Percentiles rank a stretch among this genome's conserved stretches.
phyloP scores from a whole-genome alignment of 768 basidiomycete genomes.

The Amanita molliuscula region DNA sequence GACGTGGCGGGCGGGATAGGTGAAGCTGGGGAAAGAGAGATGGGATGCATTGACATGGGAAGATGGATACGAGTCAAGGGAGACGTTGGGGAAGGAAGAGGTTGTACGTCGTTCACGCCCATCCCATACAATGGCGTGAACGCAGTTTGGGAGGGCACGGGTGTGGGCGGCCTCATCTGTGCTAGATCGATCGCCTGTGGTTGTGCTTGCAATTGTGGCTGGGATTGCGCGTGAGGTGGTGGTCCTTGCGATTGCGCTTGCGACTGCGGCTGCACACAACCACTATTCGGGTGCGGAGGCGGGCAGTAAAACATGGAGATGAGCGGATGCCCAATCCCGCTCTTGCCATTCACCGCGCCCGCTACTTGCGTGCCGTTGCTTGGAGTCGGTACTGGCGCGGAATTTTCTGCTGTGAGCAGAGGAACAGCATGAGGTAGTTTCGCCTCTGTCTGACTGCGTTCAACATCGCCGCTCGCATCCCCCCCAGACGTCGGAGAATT shows the following conservation, averaged over 20 bases:
- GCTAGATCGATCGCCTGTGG: background rate
- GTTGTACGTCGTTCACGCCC: background rate
- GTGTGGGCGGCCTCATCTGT: background rate
- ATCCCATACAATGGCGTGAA: background rate
- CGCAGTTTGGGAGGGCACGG: background rate
- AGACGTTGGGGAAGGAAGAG: background rate
- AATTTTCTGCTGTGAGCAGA: background rate
- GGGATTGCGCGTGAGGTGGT: background rate
- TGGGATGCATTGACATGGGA: background rate
- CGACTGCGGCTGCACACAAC: background rate
- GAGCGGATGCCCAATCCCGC: background rate
- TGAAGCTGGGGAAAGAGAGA: background rate
- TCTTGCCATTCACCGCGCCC: background rate
- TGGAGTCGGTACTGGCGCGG: background rate
- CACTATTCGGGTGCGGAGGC: constrained; percentile 2
- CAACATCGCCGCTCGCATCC: background rate
- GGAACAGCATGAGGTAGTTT: too few species aligned
- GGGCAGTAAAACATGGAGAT: constrained; percentile 22
- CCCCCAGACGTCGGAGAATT: constrained; percentile 1
- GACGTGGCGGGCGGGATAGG: constrained; percentile 10
- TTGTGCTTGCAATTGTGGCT: background rate
- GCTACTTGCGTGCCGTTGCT: background rate
- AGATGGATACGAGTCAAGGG: background rate
- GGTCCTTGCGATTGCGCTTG: background rate
- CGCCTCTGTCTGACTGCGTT: background rate